A percentile compares a stretch with the other conserved stretches of the same genome.
Evolutionary conservation across 306 rosid genomes (phyloP).

Genomic region (Malus sieversii): DNA sequence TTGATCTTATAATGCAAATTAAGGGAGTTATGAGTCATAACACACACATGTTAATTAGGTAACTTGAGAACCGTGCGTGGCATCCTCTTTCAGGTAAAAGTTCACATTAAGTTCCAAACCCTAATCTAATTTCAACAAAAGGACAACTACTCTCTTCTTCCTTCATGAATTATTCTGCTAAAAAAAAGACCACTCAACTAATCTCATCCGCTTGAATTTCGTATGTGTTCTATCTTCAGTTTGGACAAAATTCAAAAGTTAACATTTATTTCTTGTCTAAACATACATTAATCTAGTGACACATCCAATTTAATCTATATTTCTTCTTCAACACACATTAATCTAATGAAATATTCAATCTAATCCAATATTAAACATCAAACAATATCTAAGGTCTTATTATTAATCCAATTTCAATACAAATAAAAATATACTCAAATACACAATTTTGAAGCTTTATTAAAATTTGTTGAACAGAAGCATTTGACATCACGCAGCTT

Average conservation of each 20-base stretch:
- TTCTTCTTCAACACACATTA: no score
- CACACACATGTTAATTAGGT: no score
- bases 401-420: background rate
- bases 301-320: no score
- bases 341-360: no score
- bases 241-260: no score
- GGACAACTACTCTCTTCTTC: background rate
- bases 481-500: background rate
- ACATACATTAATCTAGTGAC: no score
- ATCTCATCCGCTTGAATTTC: background rate
- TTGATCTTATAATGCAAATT: no score
- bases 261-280: no score
- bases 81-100: background rate
- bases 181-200: background rate
- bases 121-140: background rate
- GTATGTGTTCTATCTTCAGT: no score
- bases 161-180: no score
- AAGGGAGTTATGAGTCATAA: background rate
- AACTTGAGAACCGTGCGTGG: no score
- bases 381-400: background rate
- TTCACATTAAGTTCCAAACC: background rate
- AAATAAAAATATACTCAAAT: background rate
- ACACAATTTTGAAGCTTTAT: background rate
- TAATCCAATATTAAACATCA: background rate
- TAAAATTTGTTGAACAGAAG: background rate